phyloP scores from a whole-genome alignment of 2,329 filamentous ascomycete genomes.

The Ophiognomonia clavigignenti-juglandacearum region DNA sequence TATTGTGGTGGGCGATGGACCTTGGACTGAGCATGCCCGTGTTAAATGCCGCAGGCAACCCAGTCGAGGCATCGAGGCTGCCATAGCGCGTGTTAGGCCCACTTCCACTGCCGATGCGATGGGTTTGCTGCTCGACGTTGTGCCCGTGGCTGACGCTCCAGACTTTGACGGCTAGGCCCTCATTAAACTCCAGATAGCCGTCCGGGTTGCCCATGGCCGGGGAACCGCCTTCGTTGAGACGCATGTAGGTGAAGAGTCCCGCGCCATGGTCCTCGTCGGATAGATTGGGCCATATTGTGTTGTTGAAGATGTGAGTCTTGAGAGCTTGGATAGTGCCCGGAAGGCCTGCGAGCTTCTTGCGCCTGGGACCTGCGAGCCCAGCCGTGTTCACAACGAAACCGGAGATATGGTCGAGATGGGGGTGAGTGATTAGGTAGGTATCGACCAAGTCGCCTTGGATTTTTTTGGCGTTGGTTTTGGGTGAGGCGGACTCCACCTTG shows the following conservation, averaged over 20 bases:
- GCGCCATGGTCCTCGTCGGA: constrained; percentile 95
- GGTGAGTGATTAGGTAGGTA: constrained; percentile 89
- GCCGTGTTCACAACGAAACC: constrained; percentile 94
- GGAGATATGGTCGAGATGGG: constrained; percentile 92
- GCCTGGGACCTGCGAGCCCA: constrained; percentile 70
- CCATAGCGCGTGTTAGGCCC: constrained; percentile 39
- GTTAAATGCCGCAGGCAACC: constrained; percentile 14
- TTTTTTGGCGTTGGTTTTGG: constrained; percentile 74
- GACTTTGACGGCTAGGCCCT: constrained; percentile 83
- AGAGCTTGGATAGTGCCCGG: constrained; percentile 88
- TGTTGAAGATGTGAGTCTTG: constrained; percentile 95
- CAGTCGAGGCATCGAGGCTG: constrained; percentile 40
- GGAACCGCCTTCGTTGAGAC: constrained; percentile 84
- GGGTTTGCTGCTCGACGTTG: constrained; percentile 66
- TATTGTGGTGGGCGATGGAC: constrained; percentile 22
- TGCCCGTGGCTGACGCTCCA: constrained; percentile 87
- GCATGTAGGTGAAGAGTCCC: constrained; percentile 84
- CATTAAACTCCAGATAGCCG: constrained; percentile 80
- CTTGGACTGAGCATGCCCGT: constrained; percentile 22
- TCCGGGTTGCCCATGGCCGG: constrained; percentile 76
- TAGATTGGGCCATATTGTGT: constrained; percentile 94
- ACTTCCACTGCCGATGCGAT: constrained; percentile 49
- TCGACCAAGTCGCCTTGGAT: constrained; percentile 77
- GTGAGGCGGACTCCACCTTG: constrained; percentile 59
- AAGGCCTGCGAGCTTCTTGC: constrained; percentile 81